phyloP scores from a whole-genome alignment of 225 moss, liverwort and hornwort genomes.

The Pseudisothecium myosuroides region DNA sequence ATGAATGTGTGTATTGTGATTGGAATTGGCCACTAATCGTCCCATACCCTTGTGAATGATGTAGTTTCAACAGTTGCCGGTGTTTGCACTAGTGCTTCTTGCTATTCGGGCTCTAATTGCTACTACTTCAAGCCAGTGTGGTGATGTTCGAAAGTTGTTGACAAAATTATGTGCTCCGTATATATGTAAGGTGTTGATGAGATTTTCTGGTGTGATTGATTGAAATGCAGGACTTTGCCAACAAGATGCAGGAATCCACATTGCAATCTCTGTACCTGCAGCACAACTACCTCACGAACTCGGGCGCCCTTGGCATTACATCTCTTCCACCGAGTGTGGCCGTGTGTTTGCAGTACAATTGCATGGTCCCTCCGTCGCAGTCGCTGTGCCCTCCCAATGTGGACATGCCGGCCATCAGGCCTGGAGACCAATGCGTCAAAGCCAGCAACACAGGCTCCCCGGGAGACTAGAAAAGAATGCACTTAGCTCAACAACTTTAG shows the following conservation, averaged over 20 bases:
- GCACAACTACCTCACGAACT: slow-evolving; percentile 33
- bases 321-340: slow-evolving; percentile 39
- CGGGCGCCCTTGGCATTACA: not conserved
- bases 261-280: slow-evolving; percentile 38
- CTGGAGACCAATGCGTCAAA: slow-evolving; percentile 27
- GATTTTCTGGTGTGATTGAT: not conserved
- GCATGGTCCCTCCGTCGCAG: slow-evolving; percentile 26
- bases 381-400: slow-evolving; percentile 32
- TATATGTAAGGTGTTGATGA: not conserved
- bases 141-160: not conserved
- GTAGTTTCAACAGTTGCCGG: not conserved
- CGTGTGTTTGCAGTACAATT: slow-evolving; percentile 41
- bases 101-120: not conserved
- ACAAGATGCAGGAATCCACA: slow-evolving; percentile 26
- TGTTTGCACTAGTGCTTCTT: not conserved
- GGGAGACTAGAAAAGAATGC: not conserved
- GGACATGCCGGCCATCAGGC: slow-evolving; percentile 21
- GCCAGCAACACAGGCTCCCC: slow-evolving; percentile 1
- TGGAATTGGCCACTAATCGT: not conserved
- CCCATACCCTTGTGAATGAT: not conserved
- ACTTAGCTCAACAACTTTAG: too few relatives aligned
- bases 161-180: too few relatives aligned
- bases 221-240: slow-evolving; percentile 25
- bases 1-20: not conserved
- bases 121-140: too few relatives aligned